Conservation (phyloP, 2,329 filamentous ascomycete genomes). For the Metarhizium anisopliae region DNA sequence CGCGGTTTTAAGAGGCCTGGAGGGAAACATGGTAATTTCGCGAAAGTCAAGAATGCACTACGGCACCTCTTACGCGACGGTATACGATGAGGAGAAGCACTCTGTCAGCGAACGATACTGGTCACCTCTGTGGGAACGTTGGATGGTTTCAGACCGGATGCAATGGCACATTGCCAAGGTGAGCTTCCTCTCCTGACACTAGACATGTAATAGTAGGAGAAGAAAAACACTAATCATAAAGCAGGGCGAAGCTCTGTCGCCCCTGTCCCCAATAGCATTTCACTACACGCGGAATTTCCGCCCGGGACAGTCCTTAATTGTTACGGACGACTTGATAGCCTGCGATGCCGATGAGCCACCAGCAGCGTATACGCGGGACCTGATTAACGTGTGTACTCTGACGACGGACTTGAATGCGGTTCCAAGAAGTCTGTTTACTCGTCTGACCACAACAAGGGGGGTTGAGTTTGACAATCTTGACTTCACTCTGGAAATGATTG, state of each 20-base stretch:
- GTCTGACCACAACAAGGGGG: slow-evolving; percentile 67
- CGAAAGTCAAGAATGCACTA: slow-evolving; percentile 69
- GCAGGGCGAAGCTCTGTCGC: slow-evolving; percentile 65
- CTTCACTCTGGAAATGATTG: slow-evolving; percentile 75
- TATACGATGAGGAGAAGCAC: slow-evolving; percentile 70
- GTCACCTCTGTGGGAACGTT: slow-evolving; percentile 71
- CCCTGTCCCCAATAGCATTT: slow-evolving; percentile 67
- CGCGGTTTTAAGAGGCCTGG: slow-evolving; percentile 64
- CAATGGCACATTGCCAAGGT: slow-evolving; percentile 80
- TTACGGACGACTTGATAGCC: slow-evolving; percentile 73
- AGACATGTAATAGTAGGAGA: not conserved
- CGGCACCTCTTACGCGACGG: slow-evolving; percentile 72
- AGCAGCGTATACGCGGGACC: slow-evolving; percentile 46
- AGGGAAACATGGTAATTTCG: slow-evolving; percentile 72
- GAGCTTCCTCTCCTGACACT: slow-evolving; percentile 12
- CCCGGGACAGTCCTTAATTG: slow-evolving; percentile 65
- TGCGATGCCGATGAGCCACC: slow-evolving; percentile 62
- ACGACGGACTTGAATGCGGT: slow-evolving; percentile 74
- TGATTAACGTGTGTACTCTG: slow-evolving; percentile 68
- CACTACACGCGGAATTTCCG: slow-evolving; percentile 82
- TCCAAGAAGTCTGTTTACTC: slow-evolving; percentile 62
- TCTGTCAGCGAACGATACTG: slow-evolving; percentile 66
- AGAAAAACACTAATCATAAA: not conserved
- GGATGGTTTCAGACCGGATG: slow-evolving; percentile 79
- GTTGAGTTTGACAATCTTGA: slow-evolving; percentile 77